Evolutionary conservation across 2,329 filamentous ascomycete species (phyloP), one percentile per base, ranked within the genome.

Genomic region (Xylaria sp.): DNA sequence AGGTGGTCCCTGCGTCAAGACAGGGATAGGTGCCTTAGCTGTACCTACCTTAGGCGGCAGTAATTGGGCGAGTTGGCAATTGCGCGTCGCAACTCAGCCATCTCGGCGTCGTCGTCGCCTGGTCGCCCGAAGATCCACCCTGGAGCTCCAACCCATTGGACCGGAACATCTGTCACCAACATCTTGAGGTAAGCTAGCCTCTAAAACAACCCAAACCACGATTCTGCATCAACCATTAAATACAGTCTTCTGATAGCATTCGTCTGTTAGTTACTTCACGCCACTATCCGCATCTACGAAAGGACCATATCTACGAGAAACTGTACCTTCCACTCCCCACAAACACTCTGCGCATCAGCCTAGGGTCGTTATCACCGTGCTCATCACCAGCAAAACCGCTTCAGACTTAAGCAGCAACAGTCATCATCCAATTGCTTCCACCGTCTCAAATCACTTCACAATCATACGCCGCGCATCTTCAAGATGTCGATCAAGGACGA

Each of bases 401-500:
- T 28, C 7, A 38, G 28, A 33, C 38, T 53, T 31, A 28, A 28
- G 23, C 13, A 54, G 42, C 6, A 46, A 51, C 7, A 17, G 58
- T 26, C 38, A 38, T 40, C 54, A 56, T 56, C 53, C 49, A 17
- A 44, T 48, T 31, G 20, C 44, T 48, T 31, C 62, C 33, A 17
- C 17, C 3, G 9, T 42, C 56, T 42, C 36, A 11, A 51, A 17
- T 23, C 20, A 42, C 28, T 20, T 49, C 51, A 20, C 36, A 44
- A 38, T 26, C 46, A 40, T 31, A 51, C 46, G 28, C 60, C 28
- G 26, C 48, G 56, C 56, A 67, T 73, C 76, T 78, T 75, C 85
- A 89, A 83, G 72, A 92, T 92, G 89, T 87, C 89, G 79, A 85
- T 92, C 83, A 87, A 87, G 81, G 90, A 92, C 78, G 90, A 92